A percentile compares a stretch with the other conserved stretches of the same genome.
Conservation (phyloP, 208 protist species). For the Leishmania braziliensis region DNA sequence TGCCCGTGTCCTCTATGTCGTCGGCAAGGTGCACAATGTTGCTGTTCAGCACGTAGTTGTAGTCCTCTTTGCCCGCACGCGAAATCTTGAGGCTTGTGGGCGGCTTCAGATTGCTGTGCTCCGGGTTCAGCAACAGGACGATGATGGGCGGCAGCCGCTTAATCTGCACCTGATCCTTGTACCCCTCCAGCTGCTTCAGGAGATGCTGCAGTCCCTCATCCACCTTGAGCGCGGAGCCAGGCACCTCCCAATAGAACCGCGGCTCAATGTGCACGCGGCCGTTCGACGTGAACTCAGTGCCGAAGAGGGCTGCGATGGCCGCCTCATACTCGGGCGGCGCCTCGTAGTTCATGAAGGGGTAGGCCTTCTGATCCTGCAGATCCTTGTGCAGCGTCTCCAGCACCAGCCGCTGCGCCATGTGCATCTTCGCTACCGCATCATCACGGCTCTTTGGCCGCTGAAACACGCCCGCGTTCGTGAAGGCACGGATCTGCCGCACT, state of each 20-base stretch:
- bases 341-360: conserved; percentile 74
- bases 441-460: conserved; percentile 74
- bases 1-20: conserved; percentile 83
- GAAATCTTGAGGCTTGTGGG: conserved; percentile 84
- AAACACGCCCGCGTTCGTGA: conserved; percentile 62
- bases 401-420: conserved; percentile 62
- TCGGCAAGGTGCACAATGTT: conserved; percentile 90
- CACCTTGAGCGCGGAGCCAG: conserved; percentile 86
- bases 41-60: conserved; percentile 87
- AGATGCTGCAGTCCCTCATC: conserved; percentile 91
- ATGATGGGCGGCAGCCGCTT: conserved; percentile 88
- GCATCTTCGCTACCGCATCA: conserved; percentile 87
- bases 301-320: conserved; percentile 80
- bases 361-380: conserved; percentile 79
- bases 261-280: conserved; percentile 76
- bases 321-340: conserved; percentile 68
- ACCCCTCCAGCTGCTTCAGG: conserved; percentile 84
- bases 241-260: conserved; percentile 91
- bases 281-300: conserved; percentile 80
- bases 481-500: conserved; percentile 70
- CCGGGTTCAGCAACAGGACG: conserved; percentile 88
- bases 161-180: conserved; percentile 82
- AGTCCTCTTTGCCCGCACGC: conserved; percentile 78
- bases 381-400: conserved; percentile 82
- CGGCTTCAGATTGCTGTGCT: conserved; percentile 87